Percentiles rank a stretch among this genome's conserved stretches.
Evolutionary conservation across 352 stramenopile genomes (phyloP).

Genomic region (Pythium rhizo-oryzae): DNA sequence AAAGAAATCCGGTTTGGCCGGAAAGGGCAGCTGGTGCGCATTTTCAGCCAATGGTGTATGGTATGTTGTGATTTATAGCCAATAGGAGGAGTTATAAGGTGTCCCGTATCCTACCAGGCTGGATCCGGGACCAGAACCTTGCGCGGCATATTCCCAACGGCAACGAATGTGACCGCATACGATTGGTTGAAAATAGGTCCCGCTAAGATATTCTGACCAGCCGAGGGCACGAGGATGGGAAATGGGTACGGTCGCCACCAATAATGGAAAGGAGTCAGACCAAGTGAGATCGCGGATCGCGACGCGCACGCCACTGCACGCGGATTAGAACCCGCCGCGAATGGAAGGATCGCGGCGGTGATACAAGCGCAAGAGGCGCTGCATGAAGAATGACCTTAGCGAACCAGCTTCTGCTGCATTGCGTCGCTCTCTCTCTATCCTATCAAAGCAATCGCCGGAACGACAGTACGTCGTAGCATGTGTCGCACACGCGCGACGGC

Average conservation of each 20-base stretch:
- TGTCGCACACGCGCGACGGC: constrained; percentile 77
- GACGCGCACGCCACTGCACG: background rate
- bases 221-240: constrained; percentile 12
- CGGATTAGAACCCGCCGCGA: background rate
- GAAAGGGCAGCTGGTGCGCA: background rate
- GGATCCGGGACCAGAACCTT: constrained; percentile 27
- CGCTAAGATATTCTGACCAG: constrained; percentile 24
- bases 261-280: constrained; percentile 4
- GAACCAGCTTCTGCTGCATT: background rate
- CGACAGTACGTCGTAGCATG: constrained; percentile 82
- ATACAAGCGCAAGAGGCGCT: background rate
- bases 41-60: constrained; percentile 10
- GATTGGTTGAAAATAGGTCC: constrained; percentile 27
- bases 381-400: no score
- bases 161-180: constrained; percentile 9
- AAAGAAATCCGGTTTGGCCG: constrained; percentile 24
- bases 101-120: constrained; percentile 17
- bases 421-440: background rate
- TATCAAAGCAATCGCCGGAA: constrained; percentile 78
- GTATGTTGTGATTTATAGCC: constrained; percentile 3
- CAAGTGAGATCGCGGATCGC: constrained; percentile 4
- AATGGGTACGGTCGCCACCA: constrained; percentile 3
- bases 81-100: constrained; percentile 11
- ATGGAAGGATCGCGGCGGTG: background rate
- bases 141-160: constrained; percentile 18